Evolutionary conservation across 192 early-diverging fungal genomes (phyloP).

Genomic region (Dissophora globulifera): DNA sequence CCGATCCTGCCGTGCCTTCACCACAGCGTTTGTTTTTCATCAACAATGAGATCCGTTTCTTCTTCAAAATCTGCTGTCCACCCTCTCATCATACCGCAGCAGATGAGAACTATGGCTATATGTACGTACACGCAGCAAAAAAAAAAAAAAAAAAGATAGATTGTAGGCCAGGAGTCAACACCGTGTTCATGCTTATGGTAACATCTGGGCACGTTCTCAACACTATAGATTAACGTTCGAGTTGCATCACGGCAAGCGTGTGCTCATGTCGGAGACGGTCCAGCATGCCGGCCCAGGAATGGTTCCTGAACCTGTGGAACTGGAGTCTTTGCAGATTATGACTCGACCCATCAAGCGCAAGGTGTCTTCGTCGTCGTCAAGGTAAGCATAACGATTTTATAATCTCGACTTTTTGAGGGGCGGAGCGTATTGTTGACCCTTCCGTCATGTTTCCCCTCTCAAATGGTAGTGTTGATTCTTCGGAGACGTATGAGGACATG

Average conservation of each 20-base stretch:
- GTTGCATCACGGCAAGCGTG: conserved; percentile 45
- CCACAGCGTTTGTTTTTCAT: conserved; percentile 47
- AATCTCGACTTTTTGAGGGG: no score
- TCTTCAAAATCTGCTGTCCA: conserved; percentile 45
- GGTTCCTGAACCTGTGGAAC: conserved; percentile 22
- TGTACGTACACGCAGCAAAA: conserved; percentile 5
- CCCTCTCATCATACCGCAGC: conserved; percentile 25
- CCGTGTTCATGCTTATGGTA: background rate
- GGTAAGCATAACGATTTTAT: no score
- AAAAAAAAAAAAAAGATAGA: no score
- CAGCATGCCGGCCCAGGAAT: conserved; percentile 34
- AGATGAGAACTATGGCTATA: conserved; percentile 12
- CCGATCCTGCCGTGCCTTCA: conserved; percentile 31
- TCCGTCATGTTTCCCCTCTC: no score
- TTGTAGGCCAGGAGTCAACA: no score
- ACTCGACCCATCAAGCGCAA: conserved; percentile 25
- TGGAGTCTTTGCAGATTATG: background rate
- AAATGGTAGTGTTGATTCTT: conserved; percentile 1
- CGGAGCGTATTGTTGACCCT: no score
- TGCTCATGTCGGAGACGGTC: conserved; percentile 43
- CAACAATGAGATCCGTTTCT: conserved; percentile 30
- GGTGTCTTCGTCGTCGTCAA: conserved; percentile 15
- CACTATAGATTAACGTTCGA: conserved; percentile 35
- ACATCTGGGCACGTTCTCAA: background rate
- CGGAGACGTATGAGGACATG: background rate